A percentile compares a stretch with the other conserved stretches of the same genome.
These are phyloP conservation scores for Silene latifolia DNA, from an alignment of 148 eudicot genomes.

Conservation along the genomic window DNA sequence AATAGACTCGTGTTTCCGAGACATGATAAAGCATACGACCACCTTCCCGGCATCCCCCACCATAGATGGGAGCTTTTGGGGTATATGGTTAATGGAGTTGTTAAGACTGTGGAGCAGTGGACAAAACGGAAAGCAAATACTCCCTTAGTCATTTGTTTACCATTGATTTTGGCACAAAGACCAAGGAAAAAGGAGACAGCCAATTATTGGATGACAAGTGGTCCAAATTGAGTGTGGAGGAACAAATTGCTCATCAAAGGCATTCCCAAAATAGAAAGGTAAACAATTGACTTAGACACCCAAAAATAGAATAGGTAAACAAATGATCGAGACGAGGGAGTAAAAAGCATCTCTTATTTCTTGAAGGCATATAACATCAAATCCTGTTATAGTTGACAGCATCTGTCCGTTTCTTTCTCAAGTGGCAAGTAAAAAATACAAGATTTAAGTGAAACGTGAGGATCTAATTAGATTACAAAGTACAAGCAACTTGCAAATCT, in stretches of 20 bases:
- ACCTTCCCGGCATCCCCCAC: background rate
- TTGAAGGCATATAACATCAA: conserved; percentile 17
- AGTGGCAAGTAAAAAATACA: background rate
- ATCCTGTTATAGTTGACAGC: conserved; percentile 1
- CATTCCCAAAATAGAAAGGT: no score
- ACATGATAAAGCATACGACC: background rate
- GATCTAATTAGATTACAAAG: conserved; percentile 10
- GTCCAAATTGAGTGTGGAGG: no score
- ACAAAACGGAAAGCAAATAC: no score
- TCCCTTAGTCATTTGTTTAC: no score
- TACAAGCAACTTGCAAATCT: conserved; percentile 17
- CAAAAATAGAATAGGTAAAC: no score
- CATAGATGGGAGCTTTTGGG: background rate
- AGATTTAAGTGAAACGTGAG: background rate
- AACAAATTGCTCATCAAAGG: no score
- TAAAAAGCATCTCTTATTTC: conserved; percentile 12
- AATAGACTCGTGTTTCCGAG: background rate
- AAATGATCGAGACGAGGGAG: no score
- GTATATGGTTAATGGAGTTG: background rate
- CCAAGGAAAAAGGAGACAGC: no score
- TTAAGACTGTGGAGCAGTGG: no score
- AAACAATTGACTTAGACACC: no score
- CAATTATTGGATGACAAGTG: no score
- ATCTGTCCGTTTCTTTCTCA: conserved; percentile 12
- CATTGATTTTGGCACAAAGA: no score